Base-by-base conservation (phyloP, 73 alveolate genomes). In the Paramecium sonneborni region DNA sequence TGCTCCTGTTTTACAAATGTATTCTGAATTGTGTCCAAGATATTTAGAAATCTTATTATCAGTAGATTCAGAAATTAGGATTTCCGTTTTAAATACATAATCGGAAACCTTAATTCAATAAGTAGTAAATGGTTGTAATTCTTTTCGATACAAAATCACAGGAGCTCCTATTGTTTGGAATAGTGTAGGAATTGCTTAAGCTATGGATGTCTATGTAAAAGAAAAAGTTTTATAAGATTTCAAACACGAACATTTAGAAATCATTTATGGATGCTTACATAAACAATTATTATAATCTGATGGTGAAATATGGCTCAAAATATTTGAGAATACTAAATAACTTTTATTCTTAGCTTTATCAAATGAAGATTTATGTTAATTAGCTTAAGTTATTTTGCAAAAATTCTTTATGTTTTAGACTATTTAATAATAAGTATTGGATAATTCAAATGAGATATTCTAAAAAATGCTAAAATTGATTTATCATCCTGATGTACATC, bases 91-190 rank as follows among this genome's bases (percentile, higher is more conserved):
- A 6, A 94, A 94, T 44, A 95, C 94, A 6, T 39, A 85, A n/a
- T n/a, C n/a, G 20, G 96, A 95, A 11, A 82, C 94, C 37, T 85
- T 92, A 70, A 95, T 93, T 58, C 95, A 93, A 37, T 92, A 94
- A 21, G 93, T 94, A 30, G 98, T 95, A 43, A 88, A 95, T 8
- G 98, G 98, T 7, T 85, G 95, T 39, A 91, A 95, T 79, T 87
- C 97, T 3, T 96, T 94, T 32, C 95, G 94, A 55, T 95, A 95
- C 56, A 38, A 96, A 55, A 92, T 96, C 15, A 94, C 92, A 39
- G 97, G 97, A 57, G 98, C 98, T 3, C 98, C 98, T 0, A 93
- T 93, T 23, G 95, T 93, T 79, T 95, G 98, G 98, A 95, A 95
- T 57, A 90, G 97, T 15, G 96, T 95, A 39, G 95, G 84, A 38